Conservation (phyloP, 495 filamentous ascomycete genomes). For the Penicillium desertorum region DNA sequence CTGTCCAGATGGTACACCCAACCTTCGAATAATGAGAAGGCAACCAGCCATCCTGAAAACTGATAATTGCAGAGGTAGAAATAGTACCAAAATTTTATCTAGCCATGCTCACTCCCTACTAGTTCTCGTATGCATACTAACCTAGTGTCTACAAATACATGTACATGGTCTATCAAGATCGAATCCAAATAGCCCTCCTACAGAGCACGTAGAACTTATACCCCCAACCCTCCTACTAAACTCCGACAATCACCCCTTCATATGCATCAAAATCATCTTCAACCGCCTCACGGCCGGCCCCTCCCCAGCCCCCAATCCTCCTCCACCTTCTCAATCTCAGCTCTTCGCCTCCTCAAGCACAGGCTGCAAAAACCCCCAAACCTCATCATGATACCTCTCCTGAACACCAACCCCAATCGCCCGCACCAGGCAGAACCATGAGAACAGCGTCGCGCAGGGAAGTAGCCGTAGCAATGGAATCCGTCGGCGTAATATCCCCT, state of each 20-base stretch:
- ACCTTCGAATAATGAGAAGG: background rate
- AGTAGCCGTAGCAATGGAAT: background rate
- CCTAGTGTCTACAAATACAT: background rate
- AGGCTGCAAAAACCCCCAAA: slow-evolving; percentile 72
- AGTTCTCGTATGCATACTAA: background rate
- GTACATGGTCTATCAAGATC: background rate
- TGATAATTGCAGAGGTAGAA: background rate
- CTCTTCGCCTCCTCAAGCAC: slow-evolving; percentile 60
- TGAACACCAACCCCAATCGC: slow-evolving; percentile 63
- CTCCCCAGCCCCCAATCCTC: slow-evolving; percentile 34
- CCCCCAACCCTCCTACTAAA: background rate
- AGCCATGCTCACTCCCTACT: background rate
- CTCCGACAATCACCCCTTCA: slow-evolving; percentile 29
- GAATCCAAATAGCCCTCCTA: background rate
- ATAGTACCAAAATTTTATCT: background rate
- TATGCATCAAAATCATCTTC: slow-evolving; percentile 53
- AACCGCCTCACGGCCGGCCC: slow-evolving; percentile 50
- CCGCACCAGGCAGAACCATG: slow-evolving; percentile 33
- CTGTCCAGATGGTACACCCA: background rate
- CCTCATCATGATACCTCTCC: slow-evolving; percentile 68
- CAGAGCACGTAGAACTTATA: background rate
- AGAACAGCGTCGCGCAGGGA: slow-evolving; percentile 36
- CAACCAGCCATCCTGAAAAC: too few relatives aligned
- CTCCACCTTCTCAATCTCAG: slow-evolving; percentile 53
- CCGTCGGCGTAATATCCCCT: background rate